Conservation (phyloP, 1,139 yeast species). For the Lodderomyces parapsilosis region DNA sequence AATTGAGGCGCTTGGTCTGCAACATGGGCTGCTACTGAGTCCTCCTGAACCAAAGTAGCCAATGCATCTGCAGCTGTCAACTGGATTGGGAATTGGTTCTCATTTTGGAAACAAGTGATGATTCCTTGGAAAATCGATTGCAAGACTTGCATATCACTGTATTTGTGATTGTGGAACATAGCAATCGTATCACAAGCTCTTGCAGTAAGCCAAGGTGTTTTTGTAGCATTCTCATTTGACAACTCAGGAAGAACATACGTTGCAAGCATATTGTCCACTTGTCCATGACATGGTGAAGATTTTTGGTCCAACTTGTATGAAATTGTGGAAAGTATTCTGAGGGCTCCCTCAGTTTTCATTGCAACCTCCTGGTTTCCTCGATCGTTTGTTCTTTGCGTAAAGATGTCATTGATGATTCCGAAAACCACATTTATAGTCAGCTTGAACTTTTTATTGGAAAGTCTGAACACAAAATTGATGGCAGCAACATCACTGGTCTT, state of each 20-base stretch:
- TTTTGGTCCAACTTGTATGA: slow-evolving; percentile 41
- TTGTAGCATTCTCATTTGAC: slow-evolving; percentile 29
- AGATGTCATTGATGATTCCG: slow-evolving; percentile 49
- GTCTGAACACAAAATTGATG: slow-evolving; percentile 63
- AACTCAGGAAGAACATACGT: slow-evolving; percentile 48
- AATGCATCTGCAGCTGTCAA: slow-evolving; percentile 56
- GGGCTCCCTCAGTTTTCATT: slow-evolving; percentile 49
- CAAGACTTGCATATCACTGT: slow-evolving; percentile 39
- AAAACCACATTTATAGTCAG: slow-evolving; percentile 43
- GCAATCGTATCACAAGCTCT: slow-evolving; percentile 58
- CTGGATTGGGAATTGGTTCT: slow-evolving; percentile 48
- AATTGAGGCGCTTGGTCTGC: slow-evolving; percentile 51
- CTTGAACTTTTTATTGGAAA: slow-evolving; percentile 46
- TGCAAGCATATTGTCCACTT: slow-evolving; percentile 44
- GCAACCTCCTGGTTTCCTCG: slow-evolving; percentile 31
- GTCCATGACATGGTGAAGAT: slow-evolving; percentile 44
- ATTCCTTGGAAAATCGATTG: slow-evolving; percentile 47
- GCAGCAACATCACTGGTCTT: slow-evolving; percentile 83
- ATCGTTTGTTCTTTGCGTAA: slow-evolving; percentile 40
- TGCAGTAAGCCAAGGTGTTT: slow-evolving; percentile 50
- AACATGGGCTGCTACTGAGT: slow-evolving; percentile 44
- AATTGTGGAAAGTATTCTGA: slow-evolving; percentile 47
- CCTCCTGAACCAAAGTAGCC: slow-evolving; percentile 48
- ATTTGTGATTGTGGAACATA: slow-evolving; percentile 38
- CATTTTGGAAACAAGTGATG: slow-evolving; percentile 41